Conservation (phyloP, 306 rosid species). For the Prunus armeniaca region DNA sequence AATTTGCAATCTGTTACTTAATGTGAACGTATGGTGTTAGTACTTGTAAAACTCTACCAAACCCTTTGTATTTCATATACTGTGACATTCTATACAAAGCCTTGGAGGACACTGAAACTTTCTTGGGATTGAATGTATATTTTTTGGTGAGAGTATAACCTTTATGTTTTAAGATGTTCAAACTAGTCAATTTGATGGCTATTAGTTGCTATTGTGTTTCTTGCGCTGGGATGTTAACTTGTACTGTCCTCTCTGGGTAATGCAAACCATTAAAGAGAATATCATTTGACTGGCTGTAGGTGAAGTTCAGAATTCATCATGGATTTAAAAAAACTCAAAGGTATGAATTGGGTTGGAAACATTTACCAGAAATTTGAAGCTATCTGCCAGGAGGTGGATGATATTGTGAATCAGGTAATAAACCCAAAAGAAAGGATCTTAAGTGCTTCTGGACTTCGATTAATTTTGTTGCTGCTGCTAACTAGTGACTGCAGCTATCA, state of each 20-base stretch:
- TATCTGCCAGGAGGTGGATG: conserved; percentile 78
- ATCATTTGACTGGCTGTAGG: conserved; percentile 25
- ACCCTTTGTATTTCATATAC: neutral
- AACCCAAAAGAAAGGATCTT: neutral
- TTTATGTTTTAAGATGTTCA: neutral
- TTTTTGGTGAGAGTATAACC: neutral
- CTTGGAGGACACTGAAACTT: neutral
- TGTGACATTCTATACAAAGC: neutral
- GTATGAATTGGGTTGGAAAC: conserved; percentile 65
- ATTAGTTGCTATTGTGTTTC: neutral
- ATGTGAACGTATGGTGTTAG: neutral
- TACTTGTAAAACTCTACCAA: neutral
- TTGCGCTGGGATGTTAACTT: conserved; percentile 1
- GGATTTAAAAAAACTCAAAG: conserved; percentile 55
- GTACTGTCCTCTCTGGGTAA: neutral
- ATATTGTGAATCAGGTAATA: conserved; percentile 60
- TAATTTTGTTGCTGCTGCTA: neutral
- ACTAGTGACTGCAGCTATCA: conserved; percentile 3
- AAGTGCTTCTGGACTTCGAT: neutral
- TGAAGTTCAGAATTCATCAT: conserved; percentile 31
- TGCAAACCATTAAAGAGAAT: neutral
- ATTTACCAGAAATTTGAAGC: conserved; percentile 81
- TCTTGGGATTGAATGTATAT: neutral
- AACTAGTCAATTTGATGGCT: neutral
- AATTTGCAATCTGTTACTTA: neutral